Evolutionary conservation across 140 eudicot genomes (phyloP).

Genomic region (Anethum foeniculum): DNA sequence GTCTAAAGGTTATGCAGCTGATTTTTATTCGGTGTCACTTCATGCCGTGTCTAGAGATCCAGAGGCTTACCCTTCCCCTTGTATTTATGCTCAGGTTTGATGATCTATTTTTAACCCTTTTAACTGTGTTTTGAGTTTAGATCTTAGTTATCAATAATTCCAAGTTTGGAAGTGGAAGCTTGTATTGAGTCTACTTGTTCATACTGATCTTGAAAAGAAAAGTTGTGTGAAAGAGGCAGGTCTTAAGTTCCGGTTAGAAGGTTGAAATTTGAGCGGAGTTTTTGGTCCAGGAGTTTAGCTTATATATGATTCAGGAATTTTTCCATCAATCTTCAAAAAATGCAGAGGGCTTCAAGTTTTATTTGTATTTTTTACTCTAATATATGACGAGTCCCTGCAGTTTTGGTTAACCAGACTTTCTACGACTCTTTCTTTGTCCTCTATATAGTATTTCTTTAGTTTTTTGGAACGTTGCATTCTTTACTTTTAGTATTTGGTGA

Average conservation of each 20-base stretch:
- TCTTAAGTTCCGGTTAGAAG: neutral
- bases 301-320: neutral
- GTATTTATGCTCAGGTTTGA: constrained; percentile 76
- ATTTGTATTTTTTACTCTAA: neutral
- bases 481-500: neutral
- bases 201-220: neutral
- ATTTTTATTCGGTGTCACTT: constrained; percentile 75
- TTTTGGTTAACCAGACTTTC: neutral
- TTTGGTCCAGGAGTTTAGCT: neutral
- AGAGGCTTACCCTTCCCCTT: constrained; percentile 77
- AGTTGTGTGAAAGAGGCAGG: neutral
- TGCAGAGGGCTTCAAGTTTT: neutral
- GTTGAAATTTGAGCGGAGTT: neutral
- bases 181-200: neutral
- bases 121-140: neutral
- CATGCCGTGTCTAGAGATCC: constrained; percentile 86
- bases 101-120: neutral
- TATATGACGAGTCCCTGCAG: neutral
- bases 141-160: neutral
- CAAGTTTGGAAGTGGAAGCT: neutral
- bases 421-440: neutral
- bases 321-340: neutral
- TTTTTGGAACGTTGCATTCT: neutral
- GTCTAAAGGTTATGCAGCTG: constrained; percentile 68
- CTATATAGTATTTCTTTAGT: neutral